Evolutionary conservation across 306 rosid genomes (phyloP), one percentile per base, ranked within the genome.

Genomic region (Cercis canadensis): DNA sequence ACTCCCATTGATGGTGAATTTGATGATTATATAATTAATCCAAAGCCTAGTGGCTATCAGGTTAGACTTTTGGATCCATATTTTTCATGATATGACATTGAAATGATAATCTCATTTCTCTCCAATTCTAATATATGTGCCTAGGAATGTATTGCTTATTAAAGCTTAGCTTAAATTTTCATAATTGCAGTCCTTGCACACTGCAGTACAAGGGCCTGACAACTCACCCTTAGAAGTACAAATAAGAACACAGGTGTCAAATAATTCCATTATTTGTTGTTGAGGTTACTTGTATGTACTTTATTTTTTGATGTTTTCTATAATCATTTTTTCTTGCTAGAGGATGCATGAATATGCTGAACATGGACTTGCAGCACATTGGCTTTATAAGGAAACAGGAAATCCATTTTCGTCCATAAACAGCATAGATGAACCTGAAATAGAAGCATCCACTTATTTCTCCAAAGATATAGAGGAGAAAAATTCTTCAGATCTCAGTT

Each of bases 21-120:
- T 81, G 98, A 93, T 77, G 98, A 93, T 85, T 93, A 93, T 77
- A 87, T 93, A 57, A 79, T 93, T 80, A 93, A 93, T 83, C 98
- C 98, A 51, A 93, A 93, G 83, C 88, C 90, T 61, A 93, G 98
- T 81, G 98, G 98, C 64, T 93, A 93, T 82, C 98, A 93, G 98
- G 98, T 93, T 70, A 77, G 81, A 61, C 60, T 53, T 76, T 49
- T 56, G 43, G 39, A 21, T 75, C 62, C 60, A 59, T 70, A 53
- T 51, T 65, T 56, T 65, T 24, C 21, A 32, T 63, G 64, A 65
- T 54, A 43, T 51, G 21, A 57, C 69, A 1, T 74, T 54, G 57
- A 74, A 65, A 65, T 39, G 57, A 21, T 73, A 53, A 53, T 78
- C 36, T 78, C 47, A 21, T 55, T 65, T 15, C 45, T 74, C 61